Percentiles rank a stretch among this genome's conserved stretches.
Conservation (phyloP, 73 alveolate genomes). For the Blepharisma japonicum region DNA sequence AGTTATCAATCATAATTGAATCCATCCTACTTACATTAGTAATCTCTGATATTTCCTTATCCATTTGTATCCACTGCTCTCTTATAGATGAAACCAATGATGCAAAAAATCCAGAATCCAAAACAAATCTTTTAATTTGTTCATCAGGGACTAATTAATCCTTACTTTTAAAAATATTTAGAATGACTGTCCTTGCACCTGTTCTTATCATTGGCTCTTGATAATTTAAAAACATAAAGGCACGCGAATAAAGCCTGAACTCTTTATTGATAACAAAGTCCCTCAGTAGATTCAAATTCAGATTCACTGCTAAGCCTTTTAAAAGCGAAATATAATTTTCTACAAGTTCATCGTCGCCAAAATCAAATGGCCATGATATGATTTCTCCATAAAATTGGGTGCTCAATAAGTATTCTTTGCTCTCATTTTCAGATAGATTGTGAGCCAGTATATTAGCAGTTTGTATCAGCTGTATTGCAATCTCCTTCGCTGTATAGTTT, state of each 20-base stretch:
- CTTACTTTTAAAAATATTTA: background rate
- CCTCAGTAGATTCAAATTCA: background rate
- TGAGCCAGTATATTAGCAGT: conserved; percentile 23
- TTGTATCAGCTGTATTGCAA: conserved; percentile 1
- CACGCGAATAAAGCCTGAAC: background rate
- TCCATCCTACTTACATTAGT: background rate
- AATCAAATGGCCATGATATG: conserved; percentile 13
- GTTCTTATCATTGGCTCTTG: conserved; percentile 21
- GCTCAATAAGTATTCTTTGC: background rate
- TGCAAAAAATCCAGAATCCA: conserved; percentile 3
- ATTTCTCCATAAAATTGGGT: background rate
- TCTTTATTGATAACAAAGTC: conserved; percentile 17
- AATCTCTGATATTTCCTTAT: background rate
- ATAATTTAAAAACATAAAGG: conserved; percentile 8
- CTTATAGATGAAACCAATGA: background rate
- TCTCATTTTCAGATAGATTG: background rate
- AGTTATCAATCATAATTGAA: background rate
- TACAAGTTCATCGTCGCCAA: conserved; percentile 11
- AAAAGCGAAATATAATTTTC: conserved; percentile 7
- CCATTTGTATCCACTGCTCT: background rate
- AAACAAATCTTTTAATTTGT: background rate
- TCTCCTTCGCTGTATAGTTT: background rate
- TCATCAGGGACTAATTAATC: background rate
- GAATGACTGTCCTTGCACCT: background rate
- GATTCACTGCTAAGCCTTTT: conserved; percentile 8